Base-by-base conservation (phyloP, 108 stramenopile genomes). In the Aureococcus anophagefferens region DNA sequence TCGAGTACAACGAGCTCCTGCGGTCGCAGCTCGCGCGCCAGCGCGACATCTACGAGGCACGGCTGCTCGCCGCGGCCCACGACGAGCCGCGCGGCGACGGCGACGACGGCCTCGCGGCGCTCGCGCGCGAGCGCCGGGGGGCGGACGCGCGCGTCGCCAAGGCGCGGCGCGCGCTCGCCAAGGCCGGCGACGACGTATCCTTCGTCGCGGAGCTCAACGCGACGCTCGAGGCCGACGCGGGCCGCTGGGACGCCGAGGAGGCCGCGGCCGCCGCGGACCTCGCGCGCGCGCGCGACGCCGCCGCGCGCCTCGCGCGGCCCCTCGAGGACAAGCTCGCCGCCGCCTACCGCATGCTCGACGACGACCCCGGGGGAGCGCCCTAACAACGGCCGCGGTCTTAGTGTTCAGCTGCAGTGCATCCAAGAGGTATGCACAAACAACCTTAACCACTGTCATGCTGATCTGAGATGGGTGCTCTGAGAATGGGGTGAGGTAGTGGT, bases 1-100 rank as follows among this genome's bases (percentile, higher is more conserved):
- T 72, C 30, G 78, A 80, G 76, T 79, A 79, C 78, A 80, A 64
- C 21, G 70, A 75, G 32, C 75, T 79, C 29, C 76, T 80, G 28
- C 46, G 69, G 17, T 72, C 77, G 21, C 74, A 78, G 72, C 68
- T 80, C 35, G 63, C 72, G 18, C 37, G 78, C 30, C 79, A 80
- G 68, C 77, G 74, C n/a, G 64, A 71, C 25, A 71, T 65, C 70
- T 80, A 76, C 68, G 77, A 79, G 37, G 72, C 70, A 32, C 74
- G 78, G 63, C 36, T 80, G 30, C 7, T 28, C 21, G 21, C 21
- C 3, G 7, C 3, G 21, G 51, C 51, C 3, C 21, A 28, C 51
- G 25, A 28, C 51, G 51, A 4, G 51, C 7, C 3, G 51, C 7
- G 25, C 14, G 51, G 21, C 0, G 25, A 18, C 21, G 21, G 7